Base-by-base conservation (phyloP, 768 basidiomycete genomes). In the Dioszegia aurantiaca region DNA sequence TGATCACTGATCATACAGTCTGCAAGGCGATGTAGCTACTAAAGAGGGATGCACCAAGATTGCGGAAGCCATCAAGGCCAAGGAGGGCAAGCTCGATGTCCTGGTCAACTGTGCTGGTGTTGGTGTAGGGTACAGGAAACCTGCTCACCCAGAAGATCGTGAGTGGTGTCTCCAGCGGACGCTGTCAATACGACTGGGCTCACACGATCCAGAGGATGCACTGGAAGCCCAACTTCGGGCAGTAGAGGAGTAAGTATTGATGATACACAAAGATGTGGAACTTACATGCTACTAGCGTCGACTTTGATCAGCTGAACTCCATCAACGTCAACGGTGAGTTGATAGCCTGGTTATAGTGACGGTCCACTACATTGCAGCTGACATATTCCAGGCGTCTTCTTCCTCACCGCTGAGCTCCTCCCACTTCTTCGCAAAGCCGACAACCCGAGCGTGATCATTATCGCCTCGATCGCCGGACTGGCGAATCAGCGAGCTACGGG, bases 71-170 rank as follows among this genome's bases (percentile, higher is more conserved):
- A 28, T 67, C 39, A 46, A 37, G 30, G 62, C 41, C 27, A 65
- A 62, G n/a, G 60, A 61, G 39, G 55, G 51, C 9, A 53, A 44
- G 23, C 60, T 68, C 44, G 69, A 75, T 51, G 59, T 61, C 8
- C 58, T 76, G 26, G 60, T 76, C 59, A 76, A 76, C 53, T 72
- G 72, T 43, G 72, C 74, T 0, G 74, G 72, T 0, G 68, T 76
- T 3, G 56, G 60, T 11, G 59, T 46, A n/a, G 58, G 56, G 4
- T 74, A 69, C 59, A 59, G 58, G 23, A 41, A 59, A 36, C 4
- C 31, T 27, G 33, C 59, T 55, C 26, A 65, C 37, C 36, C 58
- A 27, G 62, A 69, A n/a, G 59, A 71, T 54, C 59, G 72, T 74
- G 26, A 64, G 68, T 60, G 14, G 6, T 8, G 26, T 45, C 31